Evolutionary conservation across 345 rosid species (phyloP), one percentile per base, ranked within the genome.

Genomic region (Eutrema heterophyllum): DNA sequence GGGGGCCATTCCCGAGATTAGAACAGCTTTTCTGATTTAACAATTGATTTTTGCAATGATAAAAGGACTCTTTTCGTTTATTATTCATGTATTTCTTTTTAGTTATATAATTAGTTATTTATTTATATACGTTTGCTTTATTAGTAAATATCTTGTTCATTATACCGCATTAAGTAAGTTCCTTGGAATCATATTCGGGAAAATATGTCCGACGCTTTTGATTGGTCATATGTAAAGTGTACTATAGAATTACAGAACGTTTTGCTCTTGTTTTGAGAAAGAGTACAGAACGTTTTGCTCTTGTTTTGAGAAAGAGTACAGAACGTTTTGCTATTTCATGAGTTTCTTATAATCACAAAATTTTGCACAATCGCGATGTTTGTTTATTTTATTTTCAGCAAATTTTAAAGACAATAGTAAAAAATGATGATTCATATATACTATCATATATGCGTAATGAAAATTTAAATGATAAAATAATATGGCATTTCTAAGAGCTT

Each of bases 1-100:
- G 72, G 51, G 8, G 72, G 6, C 72, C 75, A 73, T 65, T 51
- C 39, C 68, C 68, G 72, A 81, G 77, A 84, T 78, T 80, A 44
- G 35, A 72, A 55, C 67, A 73, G 70, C 61, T 57, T 77, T 61
- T 30, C 51, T 10, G 67, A 51, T 79, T 70, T 63, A 59, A 59
- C 48, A 60, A 59, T 14, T 51, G 24, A 60, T 60, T 59, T 61
- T 33, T 51, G 56, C 41, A 68, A 60, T 43, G 72, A 68, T 75
- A 44, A 67, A 68, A 60, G 32, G n/a, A 57, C 51, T 38, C 44
- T 18, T 66, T 54, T 56, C 41, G 54, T 44, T 21, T 72, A 18
- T 43, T 53, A 53, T 33, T 15, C n/a, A 30, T 39, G 6, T 43
- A 2, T 39, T 58, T 58, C 43, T 49, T 50, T 74, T 67, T 59